Base-by-base conservation (phyloP, 2,329 filamentous ascomycete species). In the Xylariaceae sp. region DNA sequence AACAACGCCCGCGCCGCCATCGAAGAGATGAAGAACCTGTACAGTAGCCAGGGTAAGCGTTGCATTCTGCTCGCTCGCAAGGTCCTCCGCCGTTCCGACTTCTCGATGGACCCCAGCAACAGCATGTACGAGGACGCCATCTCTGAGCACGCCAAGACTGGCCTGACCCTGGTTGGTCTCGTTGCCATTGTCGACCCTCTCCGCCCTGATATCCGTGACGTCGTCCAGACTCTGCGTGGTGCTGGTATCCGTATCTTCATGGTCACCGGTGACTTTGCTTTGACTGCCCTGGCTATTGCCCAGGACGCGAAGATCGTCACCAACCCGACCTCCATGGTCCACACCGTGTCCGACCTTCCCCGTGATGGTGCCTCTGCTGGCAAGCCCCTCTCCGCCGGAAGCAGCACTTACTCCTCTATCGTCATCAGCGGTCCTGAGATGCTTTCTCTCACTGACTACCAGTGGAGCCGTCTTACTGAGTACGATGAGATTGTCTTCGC, bases 171-270 rank as follows among this genome's bases (percentile, higher is more conserved):
- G 63, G 83, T 88, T 30, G 90, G 90, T 11, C 75, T 95, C 3
- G 83, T 92, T 30, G 89, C 88, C 47, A 85, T 94, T 37, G 89
- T 91, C 55, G 90, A 93, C 65, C 90, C 90, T 1, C 85, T 89
- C 56, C 85, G 89, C 0, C 81, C 85, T 0, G 89, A 92, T 69
- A 90, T 90, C 3, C 84, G 82, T 0, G 81, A 80, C 2, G 84
- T 88, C 0, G 83, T 90, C 48, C 74, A 77, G n/a, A 88, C 82
- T 0, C 77, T 91, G 13, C 82, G 88, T 10, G 78, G 82, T 1
- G 89, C 89, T 3, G 87, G 87, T 1, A 88, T 92, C 56, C 79
- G 86, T n/a, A 85, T 91, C 35, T 87, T 89, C 72, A 92, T 92
- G 88, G 88, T 92, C 0, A 92, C 89, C 1, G 88, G 89, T 8